Conservation (phyloP, 108 stramenopile species). For the Skeletonema grethae region DNA sequence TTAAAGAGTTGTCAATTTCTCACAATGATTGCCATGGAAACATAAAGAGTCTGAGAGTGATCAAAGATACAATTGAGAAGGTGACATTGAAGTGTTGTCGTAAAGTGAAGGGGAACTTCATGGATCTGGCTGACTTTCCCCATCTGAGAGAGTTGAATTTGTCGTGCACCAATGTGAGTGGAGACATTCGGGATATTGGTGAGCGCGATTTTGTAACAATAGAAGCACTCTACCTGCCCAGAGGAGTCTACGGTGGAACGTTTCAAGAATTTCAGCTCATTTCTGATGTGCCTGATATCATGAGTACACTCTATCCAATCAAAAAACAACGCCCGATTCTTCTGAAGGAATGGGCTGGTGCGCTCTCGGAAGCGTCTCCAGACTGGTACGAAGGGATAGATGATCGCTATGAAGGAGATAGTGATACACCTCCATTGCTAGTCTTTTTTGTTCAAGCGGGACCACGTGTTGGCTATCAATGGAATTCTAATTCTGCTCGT, state of each 20-base stretch:
- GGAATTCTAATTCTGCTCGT: not conserved
- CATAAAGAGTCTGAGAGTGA: not conserved
- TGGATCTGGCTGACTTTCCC: slow-evolving; percentile 19
- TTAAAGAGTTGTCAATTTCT: not conserved
- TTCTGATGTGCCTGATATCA: not conserved
- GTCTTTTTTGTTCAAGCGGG: not conserved
- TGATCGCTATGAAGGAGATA: not conserved
- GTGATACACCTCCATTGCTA: not conserved
- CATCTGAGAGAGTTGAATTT: slow-evolving; percentile 11
- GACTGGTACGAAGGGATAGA: not conserved
- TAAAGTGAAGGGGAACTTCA: not conserved
- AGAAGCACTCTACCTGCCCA: not conserved
- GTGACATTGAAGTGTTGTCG: not conserved
- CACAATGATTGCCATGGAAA: not conserved
- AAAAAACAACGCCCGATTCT: too few relatives aligned
- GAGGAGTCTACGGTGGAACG: too few relatives aligned
- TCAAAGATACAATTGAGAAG: not conserved
- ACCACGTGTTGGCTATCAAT: not conserved
- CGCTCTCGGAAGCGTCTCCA: not conserved
- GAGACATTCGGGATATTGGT: not conserved
- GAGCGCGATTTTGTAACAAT: not conserved
- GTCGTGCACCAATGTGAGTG: not conserved
- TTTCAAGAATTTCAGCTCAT: not conserved
- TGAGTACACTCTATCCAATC: not conserved
- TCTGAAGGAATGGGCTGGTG: not conserved